A percentile compares a stretch with the other conserved stretches of the same genome.
phyloP scores from a whole-genome alignment of 805 yeast genomes.

The Yarrowia sp. region DNA sequence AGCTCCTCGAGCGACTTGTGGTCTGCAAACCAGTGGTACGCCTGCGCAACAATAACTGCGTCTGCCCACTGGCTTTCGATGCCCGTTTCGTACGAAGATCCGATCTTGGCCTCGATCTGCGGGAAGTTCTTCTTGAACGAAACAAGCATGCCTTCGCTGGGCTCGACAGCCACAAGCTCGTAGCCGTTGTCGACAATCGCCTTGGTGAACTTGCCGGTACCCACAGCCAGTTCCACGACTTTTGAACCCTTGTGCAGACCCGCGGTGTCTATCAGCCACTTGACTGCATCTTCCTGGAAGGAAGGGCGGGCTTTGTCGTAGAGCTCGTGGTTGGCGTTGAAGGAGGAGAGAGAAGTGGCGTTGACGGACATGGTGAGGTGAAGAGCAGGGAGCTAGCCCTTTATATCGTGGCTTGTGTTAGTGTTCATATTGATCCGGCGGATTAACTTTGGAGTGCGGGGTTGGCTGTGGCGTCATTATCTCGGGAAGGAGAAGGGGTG shows the following conservation, averaged over 20 bases:
- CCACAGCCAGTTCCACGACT: slow-evolving; percentile 54
- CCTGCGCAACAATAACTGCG: slow-evolving; percentile 56
- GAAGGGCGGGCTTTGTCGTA: slow-evolving; percentile 56
- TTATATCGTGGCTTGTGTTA: not conserved
- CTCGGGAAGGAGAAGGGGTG: not conserved
- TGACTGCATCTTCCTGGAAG: slow-evolving; percentile 46
- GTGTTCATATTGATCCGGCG: not conserved
- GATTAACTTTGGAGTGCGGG: slow-evolving; percentile 9
- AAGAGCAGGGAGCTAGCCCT: not conserved
- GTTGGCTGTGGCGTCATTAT: not conserved
- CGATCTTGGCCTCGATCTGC: slow-evolving; percentile 40
- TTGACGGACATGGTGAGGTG: slow-evolving; percentile 33
- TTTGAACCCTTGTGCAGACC: slow-evolving; percentile 39
- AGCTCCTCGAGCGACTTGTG: slow-evolving; percentile 49
- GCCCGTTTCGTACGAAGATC: slow-evolving; percentile 51
- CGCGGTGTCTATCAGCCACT: slow-evolving; percentile 44
- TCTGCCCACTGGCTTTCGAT: slow-evolving; percentile 47
- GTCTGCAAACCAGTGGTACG: slow-evolving; percentile 67
- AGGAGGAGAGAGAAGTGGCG: slow-evolving; percentile 48
- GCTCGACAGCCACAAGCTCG: slow-evolving; percentile 51
- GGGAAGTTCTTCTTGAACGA: slow-evolving; percentile 51
- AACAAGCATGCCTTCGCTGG: slow-evolving; percentile 56
- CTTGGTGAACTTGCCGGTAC: slow-evolving; percentile 62
- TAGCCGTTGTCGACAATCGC: slow-evolving; percentile 45
- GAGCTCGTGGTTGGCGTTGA: slow-evolving; percentile 50